Evolutionary conservation across 1,284 basidiomycete species (phyloP), one percentile per base, ranked within the genome.

Genomic region (Phellopilus nigrolimitatus): DNA sequence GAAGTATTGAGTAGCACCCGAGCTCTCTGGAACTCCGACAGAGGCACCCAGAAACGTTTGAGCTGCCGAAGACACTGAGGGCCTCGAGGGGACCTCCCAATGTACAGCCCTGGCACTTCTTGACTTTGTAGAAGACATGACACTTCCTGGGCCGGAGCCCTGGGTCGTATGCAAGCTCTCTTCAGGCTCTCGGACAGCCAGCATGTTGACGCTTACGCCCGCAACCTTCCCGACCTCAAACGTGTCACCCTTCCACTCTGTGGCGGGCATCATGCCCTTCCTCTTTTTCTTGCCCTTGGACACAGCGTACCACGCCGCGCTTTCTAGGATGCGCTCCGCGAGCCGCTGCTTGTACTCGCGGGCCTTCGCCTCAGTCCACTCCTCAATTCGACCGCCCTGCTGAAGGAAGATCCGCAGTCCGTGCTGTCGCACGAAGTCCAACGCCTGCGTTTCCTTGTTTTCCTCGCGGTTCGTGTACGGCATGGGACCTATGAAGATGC

Each of bases 171-270:
- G 42, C 25, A 22, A 6, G 17, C 17, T 37, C 15, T 47, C 44
- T 22, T 41, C 45, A 17, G 17, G 24, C 9, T 17, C n/a, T n/a
- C n/a, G 31, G 10, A 31, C 22, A 12, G 47, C 40, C 36, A 79
- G 62, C 17, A 80, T 64, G 54, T 80, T 75, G 8, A 55, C 49
- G 39, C 42, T 52, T 44, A 85, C 69, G 2, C 82, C 83, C 8
- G 84, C 66, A 49, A 86, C 71, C 15, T 75, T 74, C 2, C 88
- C 88, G 36, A 91, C 71, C 59, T 88, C 83, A 59, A 91, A 91
- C 51, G 79, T 86, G 13, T 71, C 72, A 24, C 88, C 86, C 21
- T 87, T 73, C 88, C 88, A 90, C 37, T 59, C 68, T 69, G 31
- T 66, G 65, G 22, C 50, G 25, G 51, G 57, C 48, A 49, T 53